Evolutionary conservation across 1,139 yeast genomes (phyloP), one percentile per base, ranked within the genome.

Genomic region (Candida sanyaensis): DNA sequence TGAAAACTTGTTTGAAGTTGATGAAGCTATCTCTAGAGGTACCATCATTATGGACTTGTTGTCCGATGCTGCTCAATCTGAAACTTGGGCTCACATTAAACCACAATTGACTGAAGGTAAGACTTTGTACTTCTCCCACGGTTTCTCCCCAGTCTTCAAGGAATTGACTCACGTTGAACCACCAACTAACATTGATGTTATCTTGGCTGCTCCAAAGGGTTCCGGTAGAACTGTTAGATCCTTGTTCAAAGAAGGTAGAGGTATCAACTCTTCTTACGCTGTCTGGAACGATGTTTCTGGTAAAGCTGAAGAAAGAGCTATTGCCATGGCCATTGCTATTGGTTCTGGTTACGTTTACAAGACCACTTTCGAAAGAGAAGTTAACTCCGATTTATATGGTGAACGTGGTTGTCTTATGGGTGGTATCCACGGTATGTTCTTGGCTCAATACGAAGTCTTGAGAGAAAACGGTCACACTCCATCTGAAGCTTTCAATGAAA

Each of bases 341-440:
- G 99, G 99, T 75, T 92, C 98, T 57, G 99, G 99, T 77, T 93
- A 93, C 88, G 96, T 93, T 63, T 93, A 93, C 91, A 91, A 93
- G 82, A 93, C 99, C 80, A 93, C 99, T 61, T 95, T 95, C 70
- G 97, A 95, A 81, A 90, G 88, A 81, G 99, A 93, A 81, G 99
- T 93, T 70, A 90, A 88, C 91, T 92, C 98, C 60, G 99, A 93
- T 76, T 84, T 93, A 72, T 93, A 93, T 81, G 99, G 99, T 80
- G 99, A 93, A 84, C 91, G 99, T 84, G 99, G 99, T 71, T 92
- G 98, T 81, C 84, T 93, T 66, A 93, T 93, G 99, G 99, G 99
- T 73, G 99, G 99, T 84, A 92, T 93, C 83, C 99, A 93, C 83
- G 99, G 99, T 83, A 93, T 93, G 98, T 93, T 93, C 92, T 84